These are phyloP conservation scores for Exutisphaerella laricina DNA, from an alignment of 2,329 filamentous ascomycete genomes.

Conservation along the genomic window DNA sequence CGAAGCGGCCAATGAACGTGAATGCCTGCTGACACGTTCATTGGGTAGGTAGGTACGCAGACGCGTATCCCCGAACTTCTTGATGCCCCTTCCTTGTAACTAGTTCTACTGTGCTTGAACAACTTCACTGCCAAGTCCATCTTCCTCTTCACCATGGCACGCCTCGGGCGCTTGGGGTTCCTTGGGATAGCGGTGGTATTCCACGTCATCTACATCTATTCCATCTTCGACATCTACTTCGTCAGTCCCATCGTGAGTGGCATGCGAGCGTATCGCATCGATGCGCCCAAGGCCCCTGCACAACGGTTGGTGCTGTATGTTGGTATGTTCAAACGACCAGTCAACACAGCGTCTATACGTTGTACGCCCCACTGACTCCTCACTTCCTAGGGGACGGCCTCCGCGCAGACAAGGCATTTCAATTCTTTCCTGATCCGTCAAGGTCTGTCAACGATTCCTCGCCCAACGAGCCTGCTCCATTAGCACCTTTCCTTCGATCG, in stretches of 20 bases:
- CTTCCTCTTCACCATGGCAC: constrained; percentile 39
- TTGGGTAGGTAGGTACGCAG: too few species aligned
- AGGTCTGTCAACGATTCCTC: constrained; percentile 51
- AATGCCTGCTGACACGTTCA: too few species aligned
- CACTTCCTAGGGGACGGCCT: constrained; percentile 66
- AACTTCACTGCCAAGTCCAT: neutral
- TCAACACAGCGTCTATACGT: too few species aligned
- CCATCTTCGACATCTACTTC: constrained; percentile 98
- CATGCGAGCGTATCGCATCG: constrained; percentile 75
- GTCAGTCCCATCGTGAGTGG: constrained; percentile 95
- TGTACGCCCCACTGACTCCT: constrained; percentile 8
- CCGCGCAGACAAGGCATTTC: constrained; percentile 95
- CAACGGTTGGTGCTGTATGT: constrained; percentile 90
- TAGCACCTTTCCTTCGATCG: constrained; percentile 87
- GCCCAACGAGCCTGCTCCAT: constrained; percentile 64
- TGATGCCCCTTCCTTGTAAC: too few species aligned
- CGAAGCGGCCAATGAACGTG: too few species aligned
- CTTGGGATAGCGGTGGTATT: constrained; percentile 84
- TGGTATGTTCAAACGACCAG: constrained; percentile 47
- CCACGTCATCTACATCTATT: constrained; percentile 87
- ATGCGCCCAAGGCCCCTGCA: constrained; percentile 68
- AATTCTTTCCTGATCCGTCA: constrained; percentile 84
- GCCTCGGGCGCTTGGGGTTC: constrained; percentile 70
- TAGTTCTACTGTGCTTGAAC: too few species aligned
- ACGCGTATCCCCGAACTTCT: too few species aligned